Base-by-base conservation (phyloP, 2,329 filamentous ascomycete species). In the Claviceps quebecensis region DNA sequence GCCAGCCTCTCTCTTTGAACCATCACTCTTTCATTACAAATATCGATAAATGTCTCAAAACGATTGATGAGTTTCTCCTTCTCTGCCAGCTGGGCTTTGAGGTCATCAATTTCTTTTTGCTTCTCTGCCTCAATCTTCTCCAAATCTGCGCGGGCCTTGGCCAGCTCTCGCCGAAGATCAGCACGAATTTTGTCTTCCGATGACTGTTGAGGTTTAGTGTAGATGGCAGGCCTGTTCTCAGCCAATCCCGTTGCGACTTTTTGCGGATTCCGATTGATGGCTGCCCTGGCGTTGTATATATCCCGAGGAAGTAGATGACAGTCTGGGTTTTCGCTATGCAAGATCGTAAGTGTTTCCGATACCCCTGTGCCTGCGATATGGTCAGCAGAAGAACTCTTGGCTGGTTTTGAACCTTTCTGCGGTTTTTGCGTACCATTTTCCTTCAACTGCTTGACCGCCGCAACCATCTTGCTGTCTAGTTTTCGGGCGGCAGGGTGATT, bases 21-120 rank as follows among this genome's bases (percentile, higher is more conserved):
- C 71, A 83, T 83, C 55, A 83, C 80, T 48, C 80, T 69, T 61
- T 81, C 73, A 58, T 84, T 84, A 61, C 80, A 83, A 51, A 84
- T 81, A 63, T 84, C 80, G 59, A 84, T 83, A 50, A 84, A 84
- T 74, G 81, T 80, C 64, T 84, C 80, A 57, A 83, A 84, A 60
- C 76, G 80, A 54, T 73, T 65, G 51, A 84, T 83, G 53, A 76
- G 72, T 59, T 74, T 72, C 54, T 82, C 77, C 63, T 83, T 83
- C 53, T 84, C 78, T 41, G 73, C 75, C 16, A 90, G 63, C 59
- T 80, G 72, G 51, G 72, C 69, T 58, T 79, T 78, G 52, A 84
- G 64, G 1, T 72, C 71, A 16, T 77, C 77, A 43, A 83, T 73
- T 59, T 80, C 74, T 52, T 79, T 78, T 53, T 75, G 68, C 50